Percentiles rank a stretch among this genome's conserved stretches.
Evolutionary conservation across 805 yeast genomes (phyloP).

Genomic region (Candida argentea): DNA sequence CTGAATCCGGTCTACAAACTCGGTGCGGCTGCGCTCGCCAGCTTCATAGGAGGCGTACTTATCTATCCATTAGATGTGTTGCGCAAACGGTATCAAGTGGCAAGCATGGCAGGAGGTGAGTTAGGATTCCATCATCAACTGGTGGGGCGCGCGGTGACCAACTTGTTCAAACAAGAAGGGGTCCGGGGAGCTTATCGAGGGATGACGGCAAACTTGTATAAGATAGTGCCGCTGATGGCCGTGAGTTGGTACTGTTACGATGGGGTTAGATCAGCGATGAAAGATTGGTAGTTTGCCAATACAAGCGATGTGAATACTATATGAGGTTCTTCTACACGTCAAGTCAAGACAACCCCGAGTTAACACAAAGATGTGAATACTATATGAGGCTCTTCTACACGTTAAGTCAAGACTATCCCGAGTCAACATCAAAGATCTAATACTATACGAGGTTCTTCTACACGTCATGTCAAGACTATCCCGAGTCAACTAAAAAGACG

Average conservation of each 20-base stretch:
- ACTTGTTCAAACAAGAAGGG: slow-evolving; percentile 70
- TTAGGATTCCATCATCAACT: slow-evolving; percentile 78
- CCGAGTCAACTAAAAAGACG: neutral
- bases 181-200: slow-evolving; percentile 63
- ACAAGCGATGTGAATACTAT: neutral
- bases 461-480: neutral
- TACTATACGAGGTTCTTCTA: neutral
- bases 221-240: slow-evolving; percentile 93
- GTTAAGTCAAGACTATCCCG: neutral
- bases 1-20: slow-evolving; percentile 47
- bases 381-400: neutral
- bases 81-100: slow-evolving; percentile 84
- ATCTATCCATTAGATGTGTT: slow-evolving; percentile 89
- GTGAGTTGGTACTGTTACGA: slow-evolving; percentile 89
- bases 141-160: slow-evolving; percentile 60
- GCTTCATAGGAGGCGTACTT: slow-evolving; percentile 82
- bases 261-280: slow-evolving; percentile 40
- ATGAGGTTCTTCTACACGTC: neutral
- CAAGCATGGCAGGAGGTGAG: slow-evolving; percentile 66
- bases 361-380: neutral
- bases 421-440: neutral
- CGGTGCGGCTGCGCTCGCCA: slow-evolving; percentile 73
- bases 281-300: slow-evolving; percentile 19
- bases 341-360: neutral
- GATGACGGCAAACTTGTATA: slow-evolving; percentile 69